Percentiles rank a stretch among this genome's conserved stretches.
phyloP scores from a whole-genome alignment of 2,329 filamentous ascomycete species.

The Bipolaris gigantea region DNA sequence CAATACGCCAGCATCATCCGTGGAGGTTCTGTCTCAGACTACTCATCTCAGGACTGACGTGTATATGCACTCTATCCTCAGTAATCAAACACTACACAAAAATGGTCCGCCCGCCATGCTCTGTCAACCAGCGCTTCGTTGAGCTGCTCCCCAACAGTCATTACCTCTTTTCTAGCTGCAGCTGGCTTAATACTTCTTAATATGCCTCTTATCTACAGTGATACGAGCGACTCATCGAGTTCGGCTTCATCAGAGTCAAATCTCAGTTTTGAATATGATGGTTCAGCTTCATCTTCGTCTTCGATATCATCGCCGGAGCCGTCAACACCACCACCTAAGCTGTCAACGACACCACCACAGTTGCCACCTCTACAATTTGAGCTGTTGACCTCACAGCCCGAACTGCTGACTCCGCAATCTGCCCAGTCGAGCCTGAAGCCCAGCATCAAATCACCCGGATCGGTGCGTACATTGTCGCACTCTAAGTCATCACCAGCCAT shows the following conservation, averaged over 20 bases:
- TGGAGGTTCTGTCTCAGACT: conserved; percentile 24
- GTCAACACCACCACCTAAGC: background rate
- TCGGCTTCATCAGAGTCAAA: conserved; percentile 24
- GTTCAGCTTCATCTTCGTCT: conserved; percentile 19
- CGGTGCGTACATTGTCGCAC: conserved; percentile 11
- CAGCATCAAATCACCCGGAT: conserved; percentile 23
- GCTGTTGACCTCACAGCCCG: background rate
- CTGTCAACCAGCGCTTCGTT: conserved; percentile 7
- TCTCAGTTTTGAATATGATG: conserved; percentile 20
- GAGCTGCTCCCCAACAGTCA: conserved; percentile 2
- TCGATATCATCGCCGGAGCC: background rate
- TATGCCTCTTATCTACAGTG: conserved; percentile 12
- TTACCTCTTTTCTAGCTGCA: background rate
- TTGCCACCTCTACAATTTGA: background rate
- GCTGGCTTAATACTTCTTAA: conserved; percentile 7
- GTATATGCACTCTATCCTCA: conserved; percentile 20
- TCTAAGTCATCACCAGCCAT: conserved; percentile 24
- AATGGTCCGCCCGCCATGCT: conserved; percentile 5
- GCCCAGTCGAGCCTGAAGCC: conserved; percentile 28
- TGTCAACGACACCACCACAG: background rate
- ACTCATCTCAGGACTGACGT: conserved; percentile 14
- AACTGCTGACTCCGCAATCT: background rate
- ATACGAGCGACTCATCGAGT: conserved; percentile 21
- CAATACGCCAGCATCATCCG: conserved; percentile 24
- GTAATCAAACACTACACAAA: conserved; percentile 25